Evolutionary conservation across 2,329 filamentous ascomycete species (phyloP).

Genomic region (Cercospora sesami): DNA sequence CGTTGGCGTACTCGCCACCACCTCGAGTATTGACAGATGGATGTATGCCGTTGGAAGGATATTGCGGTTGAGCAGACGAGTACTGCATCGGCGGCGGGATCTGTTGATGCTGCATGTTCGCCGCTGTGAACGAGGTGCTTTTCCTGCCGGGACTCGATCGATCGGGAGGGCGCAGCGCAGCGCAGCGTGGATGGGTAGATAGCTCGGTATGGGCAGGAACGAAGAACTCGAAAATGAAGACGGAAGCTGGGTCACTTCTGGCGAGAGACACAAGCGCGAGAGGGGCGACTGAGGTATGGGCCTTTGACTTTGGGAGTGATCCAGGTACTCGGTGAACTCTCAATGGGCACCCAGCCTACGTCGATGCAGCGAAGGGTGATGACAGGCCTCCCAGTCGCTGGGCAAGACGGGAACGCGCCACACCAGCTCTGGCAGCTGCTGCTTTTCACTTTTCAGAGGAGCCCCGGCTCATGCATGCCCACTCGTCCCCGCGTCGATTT

Average conservation of each 20-base stretch:
- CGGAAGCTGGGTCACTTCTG: background rate
- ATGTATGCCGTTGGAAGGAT: conserved; percentile 25
- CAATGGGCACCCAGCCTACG: conserved; percentile 1
- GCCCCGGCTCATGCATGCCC: background rate
- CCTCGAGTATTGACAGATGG: conserved; percentile 21
- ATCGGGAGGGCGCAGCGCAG: conserved; percentile 6
- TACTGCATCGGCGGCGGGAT: conserved; percentile 19
- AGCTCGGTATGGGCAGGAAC: background rate
- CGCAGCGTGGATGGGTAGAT: background rate
- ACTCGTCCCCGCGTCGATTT: background rate
- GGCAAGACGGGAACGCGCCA: background rate
- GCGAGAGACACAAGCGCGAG: conserved; percentile 15
- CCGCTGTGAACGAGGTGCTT: conserved; percentile 7
- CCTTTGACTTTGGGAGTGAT: conserved; percentile 23
- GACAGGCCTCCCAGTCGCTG: conserved; percentile 3
- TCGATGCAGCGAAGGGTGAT: conserved; percentile 6
- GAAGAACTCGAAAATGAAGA: background rate
- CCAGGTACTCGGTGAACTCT: conserved; percentile 23
- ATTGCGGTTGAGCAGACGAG: conserved; percentile 19
- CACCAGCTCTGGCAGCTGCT: background rate
- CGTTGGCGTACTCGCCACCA: conserved; percentile 26
- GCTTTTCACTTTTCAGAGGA: background rate
- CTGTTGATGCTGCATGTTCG: conserved; percentile 14
- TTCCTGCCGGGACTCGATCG: conserved; percentile 4
- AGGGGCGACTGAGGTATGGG: conserved; percentile 19